These are phyloP conservation scores for Cyamopsis tetragonoloba DNA, from an alignment of 306 rosid species.

Conservation along the genomic window DNA sequence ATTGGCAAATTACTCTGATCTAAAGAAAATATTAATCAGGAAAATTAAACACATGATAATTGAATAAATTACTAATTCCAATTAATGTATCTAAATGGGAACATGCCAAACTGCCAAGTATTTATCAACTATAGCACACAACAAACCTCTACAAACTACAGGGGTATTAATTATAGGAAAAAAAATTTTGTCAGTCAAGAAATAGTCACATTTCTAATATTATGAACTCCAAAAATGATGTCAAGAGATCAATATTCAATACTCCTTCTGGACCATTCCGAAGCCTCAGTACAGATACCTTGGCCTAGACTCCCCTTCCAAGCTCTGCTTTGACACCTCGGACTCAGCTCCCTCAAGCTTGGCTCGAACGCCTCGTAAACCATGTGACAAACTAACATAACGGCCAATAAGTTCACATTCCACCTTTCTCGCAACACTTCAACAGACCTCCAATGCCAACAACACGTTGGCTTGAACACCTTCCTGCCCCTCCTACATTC, in stretches of 20 bases:
- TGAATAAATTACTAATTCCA: neutral
- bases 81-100: neutral
- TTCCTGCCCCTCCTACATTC: neutral
- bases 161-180: neutral
- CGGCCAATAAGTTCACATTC: too few species aligned
- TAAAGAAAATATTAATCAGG: conserved; percentile 4
- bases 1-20: neutral
- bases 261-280: too few species aligned
- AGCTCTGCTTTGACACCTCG: too few species aligned
- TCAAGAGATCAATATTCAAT: neutral
- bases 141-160: neutral
- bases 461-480: too few species aligned
- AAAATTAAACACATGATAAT: neutral
- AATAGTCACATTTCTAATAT: neutral
- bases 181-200: neutral
- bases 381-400: too few species aligned
- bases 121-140: conserved; percentile 12
- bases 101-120: neutral
- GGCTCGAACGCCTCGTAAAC: too few species aligned
- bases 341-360: too few species aligned
- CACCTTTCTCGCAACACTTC: too few species aligned
- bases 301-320: too few species aligned
- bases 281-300: too few species aligned
- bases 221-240: neutral
- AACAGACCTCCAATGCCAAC: too few species aligned